Evolutionary conservation across 371 early-diverging fungal species (phyloP).

Genomic region (Rhizopus microsporus): DNA sequence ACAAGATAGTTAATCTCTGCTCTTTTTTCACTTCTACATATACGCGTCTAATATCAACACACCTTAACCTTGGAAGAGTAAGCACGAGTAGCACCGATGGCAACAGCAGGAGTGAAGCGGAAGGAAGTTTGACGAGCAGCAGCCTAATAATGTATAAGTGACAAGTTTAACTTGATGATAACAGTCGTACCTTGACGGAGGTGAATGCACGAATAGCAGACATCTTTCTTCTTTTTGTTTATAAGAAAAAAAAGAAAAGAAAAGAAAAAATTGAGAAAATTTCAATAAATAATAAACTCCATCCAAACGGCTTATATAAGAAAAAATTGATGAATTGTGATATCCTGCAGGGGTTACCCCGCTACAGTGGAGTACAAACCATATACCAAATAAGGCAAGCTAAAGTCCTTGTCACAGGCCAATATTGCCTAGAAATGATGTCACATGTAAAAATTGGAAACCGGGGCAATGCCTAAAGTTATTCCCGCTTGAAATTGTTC

Average conservation of each 20-base stretch:
- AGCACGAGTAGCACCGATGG: conserved; percentile 40
- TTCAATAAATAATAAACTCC: conserved; percentile 3
- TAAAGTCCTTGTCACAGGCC: conserved; percentile 5
- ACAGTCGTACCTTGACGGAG: conserved; percentile 13
- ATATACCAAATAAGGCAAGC: conserved; percentile 1
- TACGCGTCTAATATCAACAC: conserved; percentile 2
- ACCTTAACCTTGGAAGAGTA: conserved; percentile 53
- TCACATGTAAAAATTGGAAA: conserved; percentile 3
- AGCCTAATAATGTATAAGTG: conserved; percentile 17
- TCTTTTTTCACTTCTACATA: not conserved
- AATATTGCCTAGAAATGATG: conserved; percentile 5
- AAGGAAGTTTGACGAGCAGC: conserved; percentile 37
- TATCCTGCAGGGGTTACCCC: conserved; percentile 8
- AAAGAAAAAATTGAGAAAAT: conserved; percentile 17
- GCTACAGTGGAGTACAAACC: not conserved
- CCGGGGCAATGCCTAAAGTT: not conserved
- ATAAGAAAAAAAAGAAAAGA: conserved; percentile 21
- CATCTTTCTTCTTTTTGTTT: conserved; percentile 25
- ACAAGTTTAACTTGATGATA: not conserved
- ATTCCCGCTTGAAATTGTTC: not conserved
- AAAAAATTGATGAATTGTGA: conserved; percentile 1
- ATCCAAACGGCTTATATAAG: conserved; percentile 20
- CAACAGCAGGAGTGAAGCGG: conserved; percentile 43
- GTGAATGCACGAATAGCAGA: conserved; percentile 53
- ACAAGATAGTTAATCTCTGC: conserved; percentile 4